These are phyloP conservation scores for Laguncularia racemosa DNA, from an alignment of 345 rosid genomes.

Conservation along the genomic window DNA sequence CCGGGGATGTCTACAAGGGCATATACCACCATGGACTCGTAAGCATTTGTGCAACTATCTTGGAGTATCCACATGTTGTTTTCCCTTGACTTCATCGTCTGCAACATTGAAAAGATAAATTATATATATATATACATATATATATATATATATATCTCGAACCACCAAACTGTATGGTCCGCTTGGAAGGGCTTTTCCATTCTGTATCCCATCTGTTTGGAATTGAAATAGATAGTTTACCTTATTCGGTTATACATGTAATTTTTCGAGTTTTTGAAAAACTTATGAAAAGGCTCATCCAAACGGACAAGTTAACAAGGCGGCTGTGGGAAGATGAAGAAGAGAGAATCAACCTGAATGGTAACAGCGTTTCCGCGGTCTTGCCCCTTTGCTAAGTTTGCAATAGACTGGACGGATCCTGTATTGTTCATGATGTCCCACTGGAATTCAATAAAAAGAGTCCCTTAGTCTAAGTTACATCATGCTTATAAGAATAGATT, in stretches of 20 bases:
- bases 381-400: conserved; percentile 82
- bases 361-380: conserved; percentile 91
- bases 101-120: conserved; percentile 12
- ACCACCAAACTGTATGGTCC: too few species aligned
- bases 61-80: conserved; percentile 73
- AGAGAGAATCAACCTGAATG: conserved; percentile 41
- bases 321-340: background rate
- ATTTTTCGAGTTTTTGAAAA: too few species aligned
- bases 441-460: conserved; percentile 25
- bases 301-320: background rate
- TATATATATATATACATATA: too few species aligned
- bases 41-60: conserved; percentile 78
- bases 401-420: conserved; percentile 61
- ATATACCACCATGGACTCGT: conserved; percentile 75
- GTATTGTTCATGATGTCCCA: conserved; percentile 86
- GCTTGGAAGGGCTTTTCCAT: too few species aligned
- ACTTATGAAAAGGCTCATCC: background rate
- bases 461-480: too few species aligned
- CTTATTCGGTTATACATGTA: too few species aligned
- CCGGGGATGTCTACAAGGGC: conserved; percentile 73
- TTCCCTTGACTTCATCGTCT: conserved; percentile 74
- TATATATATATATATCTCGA: too few species aligned
- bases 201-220: too few species aligned
- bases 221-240: too few species aligned
- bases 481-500: background rate